Base-by-base conservation (phyloP, 2,329 filamentous ascomycete genomes). In the Fusarium heterosporum region DNA sequence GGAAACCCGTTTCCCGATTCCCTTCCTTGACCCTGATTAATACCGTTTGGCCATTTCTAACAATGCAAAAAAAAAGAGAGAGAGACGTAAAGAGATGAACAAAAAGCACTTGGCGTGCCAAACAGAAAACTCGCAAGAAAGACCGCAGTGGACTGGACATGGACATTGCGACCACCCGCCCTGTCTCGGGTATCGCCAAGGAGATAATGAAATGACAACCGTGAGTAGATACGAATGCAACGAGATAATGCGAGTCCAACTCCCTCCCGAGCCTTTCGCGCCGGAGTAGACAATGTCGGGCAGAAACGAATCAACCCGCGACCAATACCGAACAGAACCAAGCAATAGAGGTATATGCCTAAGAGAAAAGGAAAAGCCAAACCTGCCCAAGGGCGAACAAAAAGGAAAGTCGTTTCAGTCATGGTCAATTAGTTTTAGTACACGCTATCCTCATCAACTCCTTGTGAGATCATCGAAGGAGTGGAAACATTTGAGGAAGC, bases 381-480 rank as follows among this genome's bases (percentile, higher is more conserved):
- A 63, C 71, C 61, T 61, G 52, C 57, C 66, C 55, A 48, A 53
- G 60, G 66, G 64, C 61, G 40, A 54, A 80, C 73, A 81, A 79
- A 82, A 49, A 68, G 77, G 83, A 83, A 83, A 47, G 61, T 85
- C 84, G 77, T 86, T 84, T 78, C 78, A 78, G 70, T 85, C 81
- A 74, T 86, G 72, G 79, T 77, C 72, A 68, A 76, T 73, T 69
- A 78, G 78, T 79, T 84, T 82, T 87, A 90, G 76, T 90, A 90
- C 81, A 90, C 86, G 82, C 88, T 90, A 74, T 90, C 88, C 80
- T 91, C 89, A 73, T 91, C 89, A 46, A 85, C 87, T 55, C 88
- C 89, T 74, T 90, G 89, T 47, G 89, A 91, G 55, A 85, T 90
- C 87, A 91, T 91, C 64, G 89, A 90, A 55, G 89, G 89, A 58